Conservation (phyloP, 2,329 filamentous ascomycete genomes). For the Alternaria rosae region DNA sequence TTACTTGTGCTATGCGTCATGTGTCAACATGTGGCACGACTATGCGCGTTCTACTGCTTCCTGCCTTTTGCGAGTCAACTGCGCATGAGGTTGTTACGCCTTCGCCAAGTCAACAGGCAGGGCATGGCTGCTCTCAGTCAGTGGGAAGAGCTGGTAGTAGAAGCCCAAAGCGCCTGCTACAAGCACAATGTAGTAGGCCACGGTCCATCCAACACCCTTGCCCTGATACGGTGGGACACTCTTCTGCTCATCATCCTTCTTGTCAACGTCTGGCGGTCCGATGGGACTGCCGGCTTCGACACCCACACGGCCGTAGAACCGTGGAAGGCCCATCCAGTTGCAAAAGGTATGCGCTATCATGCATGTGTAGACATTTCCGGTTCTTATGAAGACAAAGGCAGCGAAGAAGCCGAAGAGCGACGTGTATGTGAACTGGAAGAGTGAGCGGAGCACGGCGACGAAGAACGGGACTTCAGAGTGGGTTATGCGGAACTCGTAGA, state of each 20-base stretch:
- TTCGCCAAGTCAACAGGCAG: constrained; percentile 46
- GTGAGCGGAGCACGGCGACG: constrained; percentile 71
- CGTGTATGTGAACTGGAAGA: constrained; percentile 89
- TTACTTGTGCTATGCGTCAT: neutral
- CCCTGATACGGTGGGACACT: constrained; percentile 31
- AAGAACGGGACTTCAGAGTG: constrained; percentile 73
- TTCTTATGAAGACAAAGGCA: constrained; percentile 86
- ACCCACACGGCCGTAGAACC: constrained; percentile 80
- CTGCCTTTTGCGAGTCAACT: neutral
- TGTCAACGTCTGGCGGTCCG: constrained; percentile 41
- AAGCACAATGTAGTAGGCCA: constrained; percentile 80
- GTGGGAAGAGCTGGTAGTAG: constrained; percentile 71
- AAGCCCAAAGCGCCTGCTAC: constrained; percentile 75
- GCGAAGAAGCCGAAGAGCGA: constrained; percentile 93
- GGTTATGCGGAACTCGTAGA: constrained; percentile 89
- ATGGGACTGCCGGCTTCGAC: constrained; percentile 57
- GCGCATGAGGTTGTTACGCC: neutral
- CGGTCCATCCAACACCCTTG: constrained; percentile 67
- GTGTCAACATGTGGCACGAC: neutral
- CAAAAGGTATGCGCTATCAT: constrained; percentile 86
- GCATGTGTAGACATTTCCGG: constrained; percentile 78
- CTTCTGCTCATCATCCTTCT: constrained; percentile 49
- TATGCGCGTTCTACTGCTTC: neutral
- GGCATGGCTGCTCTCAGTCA: constrained; percentile 71
- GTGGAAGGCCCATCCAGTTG: constrained; percentile 88